Conservation (phyloP, 2,329 filamentous ascomycete genomes). For the Monosporascus cannonballus region DNA sequence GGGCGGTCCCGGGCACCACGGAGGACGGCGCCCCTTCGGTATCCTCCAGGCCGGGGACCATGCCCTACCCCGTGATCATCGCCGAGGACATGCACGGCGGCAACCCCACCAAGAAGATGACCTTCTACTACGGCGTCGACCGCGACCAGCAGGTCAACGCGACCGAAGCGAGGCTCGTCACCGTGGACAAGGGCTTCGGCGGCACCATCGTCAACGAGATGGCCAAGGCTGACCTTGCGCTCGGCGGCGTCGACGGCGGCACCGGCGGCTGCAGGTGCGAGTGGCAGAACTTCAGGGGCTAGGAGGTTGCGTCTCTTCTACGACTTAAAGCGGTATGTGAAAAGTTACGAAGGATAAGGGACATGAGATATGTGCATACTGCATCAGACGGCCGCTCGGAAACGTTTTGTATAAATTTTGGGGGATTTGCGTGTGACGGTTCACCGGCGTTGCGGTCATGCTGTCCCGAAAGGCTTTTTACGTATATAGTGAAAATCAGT, state of each 20-base stretch:
- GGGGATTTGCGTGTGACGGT: not conserved
- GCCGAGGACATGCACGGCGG: slow-evolving; percentile 59
- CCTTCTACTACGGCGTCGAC: slow-evolving; percentile 48
- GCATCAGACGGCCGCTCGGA: not conserved
- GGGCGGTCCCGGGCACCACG: slow-evolving; percentile 17
- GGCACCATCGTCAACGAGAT: slow-evolving; percentile 49
- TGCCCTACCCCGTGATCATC: slow-evolving; percentile 59
- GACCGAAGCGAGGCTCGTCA: slow-evolving; percentile 37
- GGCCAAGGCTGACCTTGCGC: slow-evolving; percentile 34
- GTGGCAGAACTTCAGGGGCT: slow-evolving; percentile 47
- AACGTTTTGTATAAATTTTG: not conserved
- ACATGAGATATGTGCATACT: not conserved
- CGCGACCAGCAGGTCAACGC: slow-evolving; percentile 38
- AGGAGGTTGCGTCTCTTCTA: no score
- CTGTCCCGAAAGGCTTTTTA: not conserved
- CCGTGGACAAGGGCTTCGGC: slow-evolving; percentile 43
- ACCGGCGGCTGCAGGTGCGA: slow-evolving; percentile 56
- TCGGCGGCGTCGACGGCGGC: slow-evolving; percentile 59
- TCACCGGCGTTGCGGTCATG: not conserved
- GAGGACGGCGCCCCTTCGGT: slow-evolving; percentile 16
- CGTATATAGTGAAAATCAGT: not conserved
- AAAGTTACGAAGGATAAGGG: not conserved
- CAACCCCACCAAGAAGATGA: slow-evolving; percentile 42
- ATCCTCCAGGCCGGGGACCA: slow-evolving; percentile 45
- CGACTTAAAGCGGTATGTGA: not conserved